These are phyloP conservation scores for Chondrus crispus DNA, from an alignment of 23 red algal species.

Conservation along the genomic window DNA sequence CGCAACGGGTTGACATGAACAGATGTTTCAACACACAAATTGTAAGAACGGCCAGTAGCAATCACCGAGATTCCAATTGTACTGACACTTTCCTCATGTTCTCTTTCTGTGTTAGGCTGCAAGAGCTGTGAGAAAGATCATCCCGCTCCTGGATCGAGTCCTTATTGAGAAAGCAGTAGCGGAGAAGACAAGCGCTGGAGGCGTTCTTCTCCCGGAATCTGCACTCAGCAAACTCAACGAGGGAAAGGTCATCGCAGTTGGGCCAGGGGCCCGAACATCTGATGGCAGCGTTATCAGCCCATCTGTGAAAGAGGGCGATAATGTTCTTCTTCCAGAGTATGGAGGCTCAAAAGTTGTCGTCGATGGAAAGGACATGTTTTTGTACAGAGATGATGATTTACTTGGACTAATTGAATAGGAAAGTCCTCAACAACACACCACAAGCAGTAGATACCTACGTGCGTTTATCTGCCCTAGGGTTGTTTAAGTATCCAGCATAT, in stretches of 20 bases:
- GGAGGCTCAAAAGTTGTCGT: slow-evolving; percentile 84
- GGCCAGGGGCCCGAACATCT: slow-evolving; percentile 67
- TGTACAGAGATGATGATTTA: slow-evolving; percentile 93
- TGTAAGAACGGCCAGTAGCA: neutral
- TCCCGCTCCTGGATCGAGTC: slow-evolving; percentile 91
- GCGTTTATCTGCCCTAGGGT: too few species aligned
- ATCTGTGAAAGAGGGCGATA: slow-evolving; percentile 80
- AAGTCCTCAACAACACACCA: neutral
- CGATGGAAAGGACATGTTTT: slow-evolving; percentile 88
- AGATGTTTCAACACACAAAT: too few species aligned
- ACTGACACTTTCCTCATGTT: neutral
- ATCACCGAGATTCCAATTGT: too few species aligned
- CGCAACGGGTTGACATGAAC: too few species aligned
- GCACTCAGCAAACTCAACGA: slow-evolving; percentile 85
- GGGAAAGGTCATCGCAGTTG: slow-evolving; percentile 87
- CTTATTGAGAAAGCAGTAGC: slow-evolving; percentile 83
- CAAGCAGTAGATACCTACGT: neutral
- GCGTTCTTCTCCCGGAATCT: slow-evolving; percentile 84
- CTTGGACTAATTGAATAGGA: slow-evolving; percentile 50
- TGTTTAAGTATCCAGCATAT: too few species aligned
- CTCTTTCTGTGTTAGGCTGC: slow-evolving; percentile 49
- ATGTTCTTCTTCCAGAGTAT: slow-evolving; percentile 89
- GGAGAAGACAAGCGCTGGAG: slow-evolving; percentile 79
- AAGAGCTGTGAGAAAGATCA: slow-evolving; percentile 34
- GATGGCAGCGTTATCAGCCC: slow-evolving; percentile 71